A percentile compares a stretch with the other conserved stretches of the same genome.
Conservation (phyloP, 2,329 filamentous ascomycete genomes). For the Blastomyces percursus region DNA sequence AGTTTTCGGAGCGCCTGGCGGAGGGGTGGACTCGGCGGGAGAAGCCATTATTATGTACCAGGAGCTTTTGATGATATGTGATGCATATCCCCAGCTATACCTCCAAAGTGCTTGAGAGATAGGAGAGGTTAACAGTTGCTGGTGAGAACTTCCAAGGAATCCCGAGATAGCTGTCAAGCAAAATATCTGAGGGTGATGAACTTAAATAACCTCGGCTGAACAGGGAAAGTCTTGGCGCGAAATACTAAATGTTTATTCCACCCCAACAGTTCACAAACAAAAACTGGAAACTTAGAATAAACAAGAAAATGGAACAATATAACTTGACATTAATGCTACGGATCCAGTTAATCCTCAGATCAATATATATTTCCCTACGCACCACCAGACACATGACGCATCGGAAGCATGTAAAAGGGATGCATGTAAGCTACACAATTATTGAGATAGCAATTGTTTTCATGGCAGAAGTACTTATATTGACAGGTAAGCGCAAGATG, state of each 20-base stretch:
- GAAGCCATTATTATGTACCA: constrained; percentile 2
- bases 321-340: too few relatives aligned
- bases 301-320: too few relatives aligned
- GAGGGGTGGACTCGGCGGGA: neutral
- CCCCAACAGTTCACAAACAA: neutral
- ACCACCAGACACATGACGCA: too few relatives aligned
- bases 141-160: neutral
- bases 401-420: too few relatives aligned
- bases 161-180: neutral
- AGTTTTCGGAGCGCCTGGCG: constrained; percentile 3
- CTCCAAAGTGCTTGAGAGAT: neutral
- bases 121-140: neutral
- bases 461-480: neutral
- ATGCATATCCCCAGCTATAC: neutral
- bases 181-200: neutral
- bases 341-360: too few relatives aligned
- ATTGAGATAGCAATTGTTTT: too few relatives aligned
- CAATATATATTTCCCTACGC: too few relatives aligned
- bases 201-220: neutral
- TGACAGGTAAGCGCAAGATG: neutral
- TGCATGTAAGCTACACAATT: too few relatives aligned
- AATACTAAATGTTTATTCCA: too few relatives aligned
- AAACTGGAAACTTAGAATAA: neutral
- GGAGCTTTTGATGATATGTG: neutral
- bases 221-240: neutral